Evolutionary conservation across 2,329 filamentous ascomycete genomes (phyloP).

Genomic region (Phialophora verrucosa): DNA sequence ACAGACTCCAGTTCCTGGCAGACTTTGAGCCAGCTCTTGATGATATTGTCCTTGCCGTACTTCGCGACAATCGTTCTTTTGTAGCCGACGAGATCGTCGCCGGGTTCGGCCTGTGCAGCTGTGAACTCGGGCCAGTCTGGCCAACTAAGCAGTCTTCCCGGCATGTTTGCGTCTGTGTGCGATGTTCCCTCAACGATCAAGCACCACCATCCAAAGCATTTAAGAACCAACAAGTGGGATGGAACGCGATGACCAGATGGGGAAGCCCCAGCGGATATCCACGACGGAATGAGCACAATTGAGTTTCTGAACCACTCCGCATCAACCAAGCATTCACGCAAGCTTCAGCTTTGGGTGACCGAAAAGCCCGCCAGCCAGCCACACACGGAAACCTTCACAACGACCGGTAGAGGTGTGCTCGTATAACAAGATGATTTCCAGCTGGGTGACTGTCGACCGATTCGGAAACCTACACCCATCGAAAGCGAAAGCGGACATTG

Average conservation of each 20-base stretch:
- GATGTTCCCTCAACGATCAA: neutral
- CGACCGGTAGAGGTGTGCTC: neutral
- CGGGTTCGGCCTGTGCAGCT: conserved; percentile 27
- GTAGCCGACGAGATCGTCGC: conserved; percentile 31
- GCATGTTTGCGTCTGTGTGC: conserved; percentile 31
- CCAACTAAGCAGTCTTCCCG: conserved; percentile 37
- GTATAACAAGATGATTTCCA: neutral
- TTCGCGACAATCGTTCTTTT: conserved; percentile 48
- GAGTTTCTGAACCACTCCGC: neutral
- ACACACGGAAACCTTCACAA: conserved; percentile 5
- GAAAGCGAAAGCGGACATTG: conserved; percentile 4
- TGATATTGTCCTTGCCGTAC: conserved; percentile 47
- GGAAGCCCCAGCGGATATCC: neutral
- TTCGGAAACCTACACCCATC: neutral
- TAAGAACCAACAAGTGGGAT: neutral
- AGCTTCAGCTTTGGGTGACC: neutral
- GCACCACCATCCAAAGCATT: neutral
- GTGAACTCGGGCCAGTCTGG: conserved; percentile 43
- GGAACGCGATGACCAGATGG: neutral
- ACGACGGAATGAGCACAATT: neutral
- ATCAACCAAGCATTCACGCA: neutral
- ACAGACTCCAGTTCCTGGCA: conserved; percentile 47
- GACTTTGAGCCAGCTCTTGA: conserved; percentile 48
- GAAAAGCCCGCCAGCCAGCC: neutral
- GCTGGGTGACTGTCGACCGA: conserved; percentile 6